Base-by-base conservation (phyloP, 139 green algal genomes). In the Tetradesmus obliquus region DNA sequence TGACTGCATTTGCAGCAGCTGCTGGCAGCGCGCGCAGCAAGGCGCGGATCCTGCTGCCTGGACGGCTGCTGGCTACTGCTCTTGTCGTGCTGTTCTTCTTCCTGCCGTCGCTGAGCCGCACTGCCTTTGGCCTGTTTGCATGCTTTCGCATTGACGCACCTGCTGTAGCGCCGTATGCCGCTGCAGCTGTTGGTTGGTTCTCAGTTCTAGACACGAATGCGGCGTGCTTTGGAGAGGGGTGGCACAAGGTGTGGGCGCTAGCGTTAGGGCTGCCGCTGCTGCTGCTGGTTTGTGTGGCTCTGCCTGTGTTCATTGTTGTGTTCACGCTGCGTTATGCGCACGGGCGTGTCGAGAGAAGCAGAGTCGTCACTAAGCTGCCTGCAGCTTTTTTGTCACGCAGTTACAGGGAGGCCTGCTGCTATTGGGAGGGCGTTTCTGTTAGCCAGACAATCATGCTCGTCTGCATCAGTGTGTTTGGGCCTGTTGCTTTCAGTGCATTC, bases 1-100 rank as follows among this genome's bases (percentile, higher is more conserved):
- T 13, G 19, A 17, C n/a, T 74, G 5, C 4, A 10, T 53, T 32
- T 55, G 81, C 24, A 10, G 53, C 22, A 71, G 12, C 10, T 69
- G 51, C 60, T 71, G 60, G 60, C 60, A 32, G 19, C 58, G 81
- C 15, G 8, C 17, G 53, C 4, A 86, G 72, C 22, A 45, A 45
- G 60, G 60, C 60, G 2, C 5, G 15, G 60, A 71, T 71, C 60
- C 8, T 71, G 60, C 60, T 87, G 20, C 55, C 9, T 10, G 57
- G 32, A 57, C 55, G 13, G 82, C 20, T 87, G 55, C 17, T 87
- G 19, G 54, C 55, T 45, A 74, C 82, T 54, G 13, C 55, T 5
- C 45, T 87, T 12, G 55, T 87, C 2, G 82, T 87, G 82, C 4
- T 74, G 22, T 87, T 87, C 82, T 87, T 87, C 82, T 87, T 76